These are phyloP conservation scores for Tuber microsphaerosporum DNA, from an alignment of 495 filamentous ascomycete species.

Conservation along the genomic window DNA sequence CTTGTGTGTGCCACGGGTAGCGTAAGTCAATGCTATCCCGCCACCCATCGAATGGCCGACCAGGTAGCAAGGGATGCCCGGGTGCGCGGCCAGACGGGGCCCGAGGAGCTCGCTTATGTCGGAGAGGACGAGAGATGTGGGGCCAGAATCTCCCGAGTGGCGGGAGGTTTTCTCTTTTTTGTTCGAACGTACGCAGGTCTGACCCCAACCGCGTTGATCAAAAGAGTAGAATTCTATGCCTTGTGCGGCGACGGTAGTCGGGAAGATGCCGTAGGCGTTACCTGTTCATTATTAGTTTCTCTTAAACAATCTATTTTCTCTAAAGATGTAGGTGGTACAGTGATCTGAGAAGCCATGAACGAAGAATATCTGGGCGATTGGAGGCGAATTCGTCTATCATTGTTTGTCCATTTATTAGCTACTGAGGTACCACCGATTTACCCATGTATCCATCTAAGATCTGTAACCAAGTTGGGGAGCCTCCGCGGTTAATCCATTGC, in stretches of 20 bases:
- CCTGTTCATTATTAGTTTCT: conserved; percentile 33
- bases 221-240: conserved; percentile 67
- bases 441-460: neutral
- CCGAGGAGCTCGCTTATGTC: conserved; percentile 68
- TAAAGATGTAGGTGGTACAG: conserved; percentile 37
- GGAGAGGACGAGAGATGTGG: conserved; percentile 60
- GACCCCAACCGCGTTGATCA: conserved; percentile 69
- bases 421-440: neutral
- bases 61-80: conserved; percentile 63
- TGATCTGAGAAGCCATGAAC: conserved; percentile 89
- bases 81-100: conserved; percentile 42
- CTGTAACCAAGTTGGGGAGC: neutral
- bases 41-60: conserved; percentile 81
- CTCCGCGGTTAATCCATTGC: neutral
- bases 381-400: conserved; percentile 48
- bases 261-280: conserved; percentile 64
- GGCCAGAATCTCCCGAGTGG: conserved; percentile 62
- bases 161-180: conserved; percentile 33
- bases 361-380: conserved; percentile 64
- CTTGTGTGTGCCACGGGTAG: conserved; percentile 38
- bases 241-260: conserved; percentile 57
- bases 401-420: conserved; percentile 21
- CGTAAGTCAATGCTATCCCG: conserved; percentile 56
- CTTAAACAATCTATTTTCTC: neutral
- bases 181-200: conserved; percentile 42